Evolutionary conservation across 768 basidiomycete genomes (phyloP).

Genomic region (Candolleomyces efflorescens): DNA sequence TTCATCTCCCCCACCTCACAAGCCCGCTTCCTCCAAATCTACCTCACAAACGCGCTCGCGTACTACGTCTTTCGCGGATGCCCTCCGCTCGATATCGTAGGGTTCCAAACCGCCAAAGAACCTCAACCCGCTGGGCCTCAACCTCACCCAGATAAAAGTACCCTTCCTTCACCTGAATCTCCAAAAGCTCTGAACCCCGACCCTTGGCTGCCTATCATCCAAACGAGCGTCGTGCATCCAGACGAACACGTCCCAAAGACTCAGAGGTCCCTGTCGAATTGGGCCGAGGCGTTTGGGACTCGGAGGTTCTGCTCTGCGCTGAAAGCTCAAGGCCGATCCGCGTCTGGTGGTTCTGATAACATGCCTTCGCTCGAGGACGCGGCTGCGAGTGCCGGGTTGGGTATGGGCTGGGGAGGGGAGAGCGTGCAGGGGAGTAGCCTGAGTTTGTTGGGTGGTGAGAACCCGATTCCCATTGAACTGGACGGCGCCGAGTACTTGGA

Average conservation of each 20-base stretch:
- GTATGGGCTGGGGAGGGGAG: conserved; percentile 8
- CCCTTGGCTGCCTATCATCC: conserved; percentile 55
- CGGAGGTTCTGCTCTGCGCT: conserved; percentile 1
- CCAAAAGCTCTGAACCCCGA: conserved; percentile 39
- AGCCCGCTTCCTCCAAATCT: conserved; percentile 51
- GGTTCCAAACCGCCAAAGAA: conserved; percentile 34
- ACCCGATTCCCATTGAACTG: conserved; percentile 29
- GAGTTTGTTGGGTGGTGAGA: neutral
- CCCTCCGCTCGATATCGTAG: conserved; percentile 41
- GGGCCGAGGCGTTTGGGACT: conserved; percentile 19
- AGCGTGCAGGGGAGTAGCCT: neutral
- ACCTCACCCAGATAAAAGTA: conserved; percentile 21
- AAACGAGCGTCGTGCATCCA: conserved; percentile 50
- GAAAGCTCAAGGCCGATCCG: conserved; percentile 37
- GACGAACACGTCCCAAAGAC: conserved; percentile 46
- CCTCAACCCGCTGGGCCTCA: conserved; percentile 9
- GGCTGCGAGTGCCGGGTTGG: conserved; percentile 15
- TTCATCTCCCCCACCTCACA: conserved; percentile 38
- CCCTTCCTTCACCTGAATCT: conserved; percentile 25
- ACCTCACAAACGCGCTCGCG: conserved; percentile 46
- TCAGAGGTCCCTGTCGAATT: conserved; percentile 31
- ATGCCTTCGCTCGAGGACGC: conserved; percentile 20
- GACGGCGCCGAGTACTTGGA: conserved; percentile 51
- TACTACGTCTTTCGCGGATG: conserved; percentile 60
- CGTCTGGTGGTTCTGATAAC: conserved; percentile 11